Base-by-base conservation (phyloP, 306 rosid genomes). In the Vicia faba region DNA sequence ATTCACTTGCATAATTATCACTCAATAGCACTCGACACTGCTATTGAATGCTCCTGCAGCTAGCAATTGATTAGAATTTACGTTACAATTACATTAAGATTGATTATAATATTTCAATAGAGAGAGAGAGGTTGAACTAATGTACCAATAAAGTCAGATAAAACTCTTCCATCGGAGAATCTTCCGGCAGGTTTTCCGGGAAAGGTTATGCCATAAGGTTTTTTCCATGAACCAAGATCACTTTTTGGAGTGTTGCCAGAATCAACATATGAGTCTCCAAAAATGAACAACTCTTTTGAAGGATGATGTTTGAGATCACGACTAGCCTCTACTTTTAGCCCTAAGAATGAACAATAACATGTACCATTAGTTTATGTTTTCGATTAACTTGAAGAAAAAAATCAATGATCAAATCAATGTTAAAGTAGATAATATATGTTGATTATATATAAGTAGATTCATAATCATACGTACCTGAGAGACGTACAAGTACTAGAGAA, bases 191-290 rank as follows among this genome's bases (percentile, higher is more conserved):
- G 74, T 26, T 67, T 48, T 25, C 69, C 48, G 13, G 79, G 79
- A 26, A 59, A 46, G 5, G 74, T 58, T 1, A 38, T 38, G 38
- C 79, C 74, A 7, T 75, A 59, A 38, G 79, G 79, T 0, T 46
- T 0, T 67, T 48, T 75, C 79, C 79, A 74, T 0, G 79, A 39
- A 10, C 56, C 48, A 3, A 63, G 1, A 5, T 8, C 8, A 16
- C 5, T 9, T 14, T 11, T 46, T 12, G 8, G 11, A 0, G 23
- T 20, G 66, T 76, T 76, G 11, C 75, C 80, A 0, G 71, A 35
- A 43, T 76, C 80, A n/a, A 10, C 75, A 29, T 69, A 76, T 0
- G 80, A 76, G 60, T 76, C 80, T 0, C 80, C 80, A 44, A 76
- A 76, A 5, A 76, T 61, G 2, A 76, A 75, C 23, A 81, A 35